These are phyloP conservation scores for Penicillium sp. DNA, from an alignment of 2,329 filamentous ascomycete species.

Conservation along the genomic window DNA sequence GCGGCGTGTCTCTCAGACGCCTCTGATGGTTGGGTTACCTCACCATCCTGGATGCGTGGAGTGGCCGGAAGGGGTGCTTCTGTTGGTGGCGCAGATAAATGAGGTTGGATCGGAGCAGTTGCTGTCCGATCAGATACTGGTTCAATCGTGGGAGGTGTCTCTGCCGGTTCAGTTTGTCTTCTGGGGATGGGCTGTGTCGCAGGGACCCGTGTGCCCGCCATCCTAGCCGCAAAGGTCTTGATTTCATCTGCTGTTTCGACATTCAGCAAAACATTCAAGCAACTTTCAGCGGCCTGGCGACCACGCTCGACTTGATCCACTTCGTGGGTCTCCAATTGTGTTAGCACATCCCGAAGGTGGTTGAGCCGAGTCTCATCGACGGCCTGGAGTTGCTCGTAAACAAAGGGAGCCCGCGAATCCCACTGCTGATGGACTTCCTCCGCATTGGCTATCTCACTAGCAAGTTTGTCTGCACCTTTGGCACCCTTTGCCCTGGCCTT, in stretches of 20 bases:
- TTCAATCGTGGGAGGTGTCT: conserved; percentile 9
- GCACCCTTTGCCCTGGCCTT: conserved; percentile 73
- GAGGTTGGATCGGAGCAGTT: conserved; percentile 15
- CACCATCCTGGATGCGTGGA: conserved; percentile 43
- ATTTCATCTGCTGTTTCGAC: conserved; percentile 83
- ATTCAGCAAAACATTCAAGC: conserved; percentile 73
- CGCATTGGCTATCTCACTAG: conserved; percentile 61
- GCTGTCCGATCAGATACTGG: conserved; percentile 14
- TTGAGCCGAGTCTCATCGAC: conserved; percentile 84
- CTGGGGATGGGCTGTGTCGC: conserved; percentile 10
- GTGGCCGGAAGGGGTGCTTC: conserved; percentile 32
- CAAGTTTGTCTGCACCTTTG: conserved; percentile 63
- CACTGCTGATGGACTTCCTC: conserved; percentile 76
- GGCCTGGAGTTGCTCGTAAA: conserved; percentile 86
- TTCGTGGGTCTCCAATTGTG: conserved; percentile 87
- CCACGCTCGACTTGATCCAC: conserved; percentile 73
- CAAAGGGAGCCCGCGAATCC: conserved; percentile 88
- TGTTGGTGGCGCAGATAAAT: neutral
- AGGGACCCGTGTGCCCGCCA: conserved; percentile 11
- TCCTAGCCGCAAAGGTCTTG: conserved; percentile 39
- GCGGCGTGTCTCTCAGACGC: conserved; percentile 31
- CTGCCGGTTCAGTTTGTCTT: conserved; percentile 15
- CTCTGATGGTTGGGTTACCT: conserved; percentile 48
- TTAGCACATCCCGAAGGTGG: conserved; percentile 79
- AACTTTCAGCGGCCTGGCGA: conserved; percentile 65